Percentiles rank a stretch among this genome's conserved stretches.
Conservation (phyloP, 805 yeast species). For the Candida xyloterini region DNA sequence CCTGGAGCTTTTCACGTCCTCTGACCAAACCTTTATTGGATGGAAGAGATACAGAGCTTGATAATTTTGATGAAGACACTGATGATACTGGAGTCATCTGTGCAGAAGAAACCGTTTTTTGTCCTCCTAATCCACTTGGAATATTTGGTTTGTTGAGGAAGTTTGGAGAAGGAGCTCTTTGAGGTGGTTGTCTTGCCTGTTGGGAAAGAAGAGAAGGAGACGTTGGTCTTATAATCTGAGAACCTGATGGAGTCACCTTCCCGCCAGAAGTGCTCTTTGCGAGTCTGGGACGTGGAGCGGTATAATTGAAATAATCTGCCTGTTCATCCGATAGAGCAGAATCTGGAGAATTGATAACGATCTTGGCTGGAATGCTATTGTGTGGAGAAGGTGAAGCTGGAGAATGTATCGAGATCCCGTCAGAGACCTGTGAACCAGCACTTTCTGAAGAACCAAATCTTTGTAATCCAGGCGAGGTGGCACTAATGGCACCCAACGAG, state of each 20-base stretch:
- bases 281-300: conserved; percentile 27
- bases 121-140: conserved; percentile 4
- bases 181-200: conserved; percentile 17
- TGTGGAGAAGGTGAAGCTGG: conserved; percentile 18
- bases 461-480: conserved; percentile 6
- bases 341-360: conserved; percentile 19
- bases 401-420: conserved; percentile 10
- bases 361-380: conserved; percentile 9
- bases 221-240: conserved; percentile 7
- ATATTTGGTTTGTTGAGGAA: conserved; percentile 5
- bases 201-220: conserved; percentile 9
- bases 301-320: conserved; percentile 29
- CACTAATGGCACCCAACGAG: conserved; percentile 11
- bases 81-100: conserved; percentile 5
- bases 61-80: neutral
- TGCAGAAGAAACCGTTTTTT: neutral
- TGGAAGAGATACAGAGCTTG: neutral
- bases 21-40: conserved; percentile 16
- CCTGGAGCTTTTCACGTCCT: conserved; percentile 22
- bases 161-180: conserved; percentile 14
- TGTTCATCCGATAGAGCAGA: conserved; percentile 9
- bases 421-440: conserved; percentile 14
- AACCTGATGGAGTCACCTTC: conserved; percentile 4
- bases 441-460: conserved; percentile 17
- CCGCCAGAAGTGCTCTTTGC: conserved; percentile 14